Base-by-base conservation (phyloP, 2,329 filamentous ascomycete species). In the Eurotiales sp. region DNA sequence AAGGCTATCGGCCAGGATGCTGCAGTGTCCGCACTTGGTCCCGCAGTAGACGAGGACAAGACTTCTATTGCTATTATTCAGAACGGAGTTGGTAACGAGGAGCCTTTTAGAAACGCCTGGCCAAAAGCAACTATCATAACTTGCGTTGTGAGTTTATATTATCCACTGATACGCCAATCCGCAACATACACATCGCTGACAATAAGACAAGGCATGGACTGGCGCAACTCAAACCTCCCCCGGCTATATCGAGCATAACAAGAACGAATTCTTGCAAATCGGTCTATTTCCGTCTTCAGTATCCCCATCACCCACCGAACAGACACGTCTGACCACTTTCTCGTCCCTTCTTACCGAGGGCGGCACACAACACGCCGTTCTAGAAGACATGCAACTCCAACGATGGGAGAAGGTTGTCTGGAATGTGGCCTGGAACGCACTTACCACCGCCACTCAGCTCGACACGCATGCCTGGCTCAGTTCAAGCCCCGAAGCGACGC, bases 241-340 rank as follows among this genome's bases (percentile, higher is more conserved):
- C 0, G 80, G 80, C 0, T 55, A 75, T 2, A 66, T 82, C 21
- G 61, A 65, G 8, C 80, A 83, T 56, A 77, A 68, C 19, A 74
- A 73, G 47, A 75, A 74, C 11, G 80, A 83, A 59, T 70, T 79
- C 54, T 76, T 78, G 61, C 75, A 83, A 50, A 74, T 83, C 3
- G 80, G 80, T 0, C 60, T 82, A 0, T 82, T 75, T 55, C 65
- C 71, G 0, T 79, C 77, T 27, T 21, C 61, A 0, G 12, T 43
- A 0, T 39, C 70, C 0, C 61, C 72, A 0, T 10, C 39, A 0
- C 19, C 54, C 0, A 7, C 59, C 0, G 77, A 80, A 43, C 53
- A 66, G 3, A 19, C 58, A 2, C 68, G 68, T 0, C 69, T 82
- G 0, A 54, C 73, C 0, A 59, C 58, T 0, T 77, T 80, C 34